Evolutionary conservation across 2,329 filamentous ascomycete species (phyloP).

Genomic region (Clonostachys byssicola): DNA sequence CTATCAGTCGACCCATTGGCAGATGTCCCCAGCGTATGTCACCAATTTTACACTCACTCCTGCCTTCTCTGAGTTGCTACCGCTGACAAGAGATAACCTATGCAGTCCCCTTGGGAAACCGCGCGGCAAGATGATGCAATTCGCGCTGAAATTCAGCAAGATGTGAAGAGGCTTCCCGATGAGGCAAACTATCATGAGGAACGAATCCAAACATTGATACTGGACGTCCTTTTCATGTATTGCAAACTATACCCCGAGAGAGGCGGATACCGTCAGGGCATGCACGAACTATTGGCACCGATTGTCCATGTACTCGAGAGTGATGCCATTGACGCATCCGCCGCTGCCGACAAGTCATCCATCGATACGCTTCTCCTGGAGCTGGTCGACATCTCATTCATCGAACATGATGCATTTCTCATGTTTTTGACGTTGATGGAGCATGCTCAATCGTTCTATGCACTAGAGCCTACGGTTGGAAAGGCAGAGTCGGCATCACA

Average conservation of each 20-base stretch:
- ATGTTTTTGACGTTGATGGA: conserved; percentile 88
- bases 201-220: conserved; percentile 71
- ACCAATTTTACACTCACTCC: not conserved
- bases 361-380: conserved; percentile 54
- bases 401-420: conserved; percentile 89
- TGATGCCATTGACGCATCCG: conserved; percentile 64
- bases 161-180: conserved; percentile 90
- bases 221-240: conserved; percentile 90
- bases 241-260: conserved; percentile 86
- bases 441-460: conserved; percentile 80
- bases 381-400: conserved; percentile 65
- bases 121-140: conserved; percentile 79
- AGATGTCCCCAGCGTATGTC: conserved; percentile 62
- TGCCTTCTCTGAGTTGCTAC: not conserved
- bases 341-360: conserved; percentile 30
- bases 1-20: conserved; percentile 78
- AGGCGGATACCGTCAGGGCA: conserved; percentile 92
- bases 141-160: conserved; percentile 86
- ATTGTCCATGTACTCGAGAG: conserved; percentile 79
- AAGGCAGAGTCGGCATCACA: conserved; percentile 22
- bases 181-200: conserved; percentile 84
- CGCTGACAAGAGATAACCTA: not conserved
- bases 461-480: conserved; percentile 11
- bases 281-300: conserved; percentile 93
- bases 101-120: conserved; percentile 85